phyloP scores from a whole-genome alignment of 148 eudicot species.

The Tetragonia tetragonoides region DNA sequence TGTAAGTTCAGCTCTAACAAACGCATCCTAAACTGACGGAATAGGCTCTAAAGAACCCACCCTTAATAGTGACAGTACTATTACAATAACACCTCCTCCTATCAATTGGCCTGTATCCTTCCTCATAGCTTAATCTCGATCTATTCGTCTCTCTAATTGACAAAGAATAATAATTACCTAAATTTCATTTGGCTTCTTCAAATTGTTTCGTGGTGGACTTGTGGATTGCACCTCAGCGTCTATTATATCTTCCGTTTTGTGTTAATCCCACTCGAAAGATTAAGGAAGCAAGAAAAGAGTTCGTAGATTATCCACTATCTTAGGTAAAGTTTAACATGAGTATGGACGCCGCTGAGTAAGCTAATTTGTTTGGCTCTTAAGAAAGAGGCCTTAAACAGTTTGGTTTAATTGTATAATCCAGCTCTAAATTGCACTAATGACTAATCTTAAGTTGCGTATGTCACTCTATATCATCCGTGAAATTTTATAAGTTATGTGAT shows the following conservation, averaged over 20 bases:
- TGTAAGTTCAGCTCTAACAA: too few species aligned
- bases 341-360: too few species aligned
- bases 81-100: too few species aligned
- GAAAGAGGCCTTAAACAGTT: background rate
- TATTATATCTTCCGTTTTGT: background rate
- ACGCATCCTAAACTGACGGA: too few species aligned
- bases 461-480: background rate
- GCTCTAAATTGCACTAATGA: constrained; percentile 15
- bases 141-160: too few species aligned
- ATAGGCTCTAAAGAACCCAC: too few species aligned
- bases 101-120: too few species aligned
- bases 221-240: background rate
- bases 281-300: background rate
- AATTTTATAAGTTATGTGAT: background rate
- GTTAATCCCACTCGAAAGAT: background rate
- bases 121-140: too few species aligned
- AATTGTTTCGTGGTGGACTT: background rate
- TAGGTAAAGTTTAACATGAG: too few species aligned
- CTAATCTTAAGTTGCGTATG: constrained; percentile 1
- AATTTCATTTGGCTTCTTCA: background rate
- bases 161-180: background rate
- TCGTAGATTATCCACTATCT: constrained; percentile 6
- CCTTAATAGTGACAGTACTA: too few species aligned
- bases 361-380: too few species aligned
- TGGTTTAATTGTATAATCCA: background rate